A percentile compares a stretch with the other conserved stretches of the same genome.
These are phyloP conservation scores for Candida golubevii DNA, from an alignment of 805 yeast species.

Conservation along the genomic window DNA sequence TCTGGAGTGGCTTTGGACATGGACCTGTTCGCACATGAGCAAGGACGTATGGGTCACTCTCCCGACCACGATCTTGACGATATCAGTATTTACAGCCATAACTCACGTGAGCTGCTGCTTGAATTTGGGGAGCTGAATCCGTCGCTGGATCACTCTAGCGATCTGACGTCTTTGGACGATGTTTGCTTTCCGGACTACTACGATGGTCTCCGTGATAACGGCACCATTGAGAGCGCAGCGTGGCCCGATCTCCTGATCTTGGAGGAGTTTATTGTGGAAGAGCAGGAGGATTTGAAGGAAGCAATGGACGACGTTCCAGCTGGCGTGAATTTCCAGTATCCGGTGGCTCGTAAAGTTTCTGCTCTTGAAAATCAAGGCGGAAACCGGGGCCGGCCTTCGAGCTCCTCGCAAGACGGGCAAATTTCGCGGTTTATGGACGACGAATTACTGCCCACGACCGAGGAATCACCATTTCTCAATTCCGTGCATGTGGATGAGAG, in stretches of 20 bases:
- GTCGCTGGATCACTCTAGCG: constrained; percentile 54
- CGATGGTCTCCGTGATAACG: constrained; percentile 21
- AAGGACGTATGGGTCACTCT: constrained; percentile 16
- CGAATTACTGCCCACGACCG: constrained; percentile 16
- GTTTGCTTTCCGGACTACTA: constrained; percentile 85
- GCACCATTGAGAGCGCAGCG: constrained; percentile 16
- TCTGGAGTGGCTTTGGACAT: constrained; percentile 35
- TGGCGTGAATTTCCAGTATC: constrained; percentile 37
- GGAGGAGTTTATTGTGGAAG: constrained; percentile 74
- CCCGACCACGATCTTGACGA: constrained; percentile 8
- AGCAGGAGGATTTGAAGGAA: constrained; percentile 38
- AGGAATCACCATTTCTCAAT: constrained; percentile 29
- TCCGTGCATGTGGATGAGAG: constrained; percentile 30
- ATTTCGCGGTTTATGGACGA: no score
- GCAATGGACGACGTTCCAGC: constrained; percentile 18
- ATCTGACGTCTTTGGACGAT: constrained; percentile 78
- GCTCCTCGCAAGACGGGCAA: neutral
- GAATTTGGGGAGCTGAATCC: constrained; percentile 59
- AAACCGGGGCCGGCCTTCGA: neutral
- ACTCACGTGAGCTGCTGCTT: constrained; percentile 15
- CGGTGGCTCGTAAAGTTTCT: constrained; percentile 22
- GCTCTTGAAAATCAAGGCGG: neutral
- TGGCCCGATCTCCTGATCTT: constrained; percentile 87
- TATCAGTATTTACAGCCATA: constrained; percentile 8
- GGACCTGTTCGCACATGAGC: constrained; percentile 36